Percentiles rank a stretch among this genome's conserved stretches.
These are phyloP conservation scores for Starmerella apis DNA, from an alignment of 805 yeast species.

Conservation along the genomic window DNA sequence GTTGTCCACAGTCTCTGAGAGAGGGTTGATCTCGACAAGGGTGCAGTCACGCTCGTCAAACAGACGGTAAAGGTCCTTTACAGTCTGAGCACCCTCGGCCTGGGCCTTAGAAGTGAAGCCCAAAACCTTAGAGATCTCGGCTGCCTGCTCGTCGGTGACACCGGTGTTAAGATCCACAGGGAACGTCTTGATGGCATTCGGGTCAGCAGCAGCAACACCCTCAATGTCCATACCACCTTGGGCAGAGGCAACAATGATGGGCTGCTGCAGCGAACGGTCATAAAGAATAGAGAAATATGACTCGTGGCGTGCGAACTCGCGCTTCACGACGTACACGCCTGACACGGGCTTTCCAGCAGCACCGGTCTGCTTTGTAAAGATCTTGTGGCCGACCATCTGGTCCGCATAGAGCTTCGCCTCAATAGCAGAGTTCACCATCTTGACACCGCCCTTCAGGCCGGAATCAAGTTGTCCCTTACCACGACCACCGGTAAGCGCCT, in stretches of 20 bases:
- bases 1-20: constrained; percentile 83
- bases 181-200: constrained; percentile 84
- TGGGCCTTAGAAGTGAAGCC: constrained; percentile 72
- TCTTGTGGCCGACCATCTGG: constrained; percentile 83
- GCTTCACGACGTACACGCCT: constrained; percentile 90
- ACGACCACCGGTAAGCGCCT: constrained; percentile 98
- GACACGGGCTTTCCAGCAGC: constrained; percentile 94
- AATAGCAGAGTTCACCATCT: constrained; percentile 71
- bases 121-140: constrained; percentile 62
- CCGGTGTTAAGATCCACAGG: constrained; percentile 67
- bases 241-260: constrained; percentile 88
- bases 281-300: constrained; percentile 88
- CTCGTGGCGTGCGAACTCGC: constrained; percentile 88
- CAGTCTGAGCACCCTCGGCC: constrained; percentile 77
- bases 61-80: constrained; percentile 78
- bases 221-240: constrained; percentile 99
- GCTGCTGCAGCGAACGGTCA: constrained; percentile 86
- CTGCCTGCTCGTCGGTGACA: constrained; percentile 66
- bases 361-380: constrained; percentile 97
- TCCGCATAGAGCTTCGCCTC: constrained; percentile 78
- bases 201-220: constrained; percentile 88
- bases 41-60: constrained; percentile 90
- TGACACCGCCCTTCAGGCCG: constrained; percentile 95
- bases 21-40: constrained; percentile 97
- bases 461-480: constrained; percentile 97